phyloP scores from a whole-genome alignment of 2,329 filamentous ascomycete genomes.

The Capronia americana region DNA sequence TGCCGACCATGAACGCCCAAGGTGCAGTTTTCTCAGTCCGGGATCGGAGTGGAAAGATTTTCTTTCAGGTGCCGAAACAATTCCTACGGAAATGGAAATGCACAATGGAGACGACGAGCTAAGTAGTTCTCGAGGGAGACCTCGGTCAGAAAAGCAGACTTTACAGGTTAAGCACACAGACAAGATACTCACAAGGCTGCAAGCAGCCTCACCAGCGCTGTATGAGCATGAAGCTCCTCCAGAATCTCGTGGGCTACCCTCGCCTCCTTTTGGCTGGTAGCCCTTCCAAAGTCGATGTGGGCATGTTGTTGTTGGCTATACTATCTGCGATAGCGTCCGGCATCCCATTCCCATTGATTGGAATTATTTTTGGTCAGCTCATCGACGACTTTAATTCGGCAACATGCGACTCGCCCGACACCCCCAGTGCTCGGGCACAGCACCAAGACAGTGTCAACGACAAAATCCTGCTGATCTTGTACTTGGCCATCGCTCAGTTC shows the following conservation, averaged over 20 bases:
- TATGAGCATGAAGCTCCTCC: background rate
- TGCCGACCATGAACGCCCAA: background rate
- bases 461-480: slow-evolving; percentile 68
- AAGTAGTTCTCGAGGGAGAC: background rate
- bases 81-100: background rate
- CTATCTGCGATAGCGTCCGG: slow-evolving; percentile 47
- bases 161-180: background rate
- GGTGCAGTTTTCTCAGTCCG: background rate
- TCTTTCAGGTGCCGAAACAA: background rate
- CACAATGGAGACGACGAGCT: background rate
- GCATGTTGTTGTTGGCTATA: slow-evolving; percentile 38
- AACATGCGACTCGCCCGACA: slow-evolving; percentile 22
- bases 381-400: slow-evolving; percentile 47
- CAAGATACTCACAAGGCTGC: background rate
- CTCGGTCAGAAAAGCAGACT: background rate
- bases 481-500: slow-evolving; percentile 69
- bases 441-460: slow-evolving; percentile 56
- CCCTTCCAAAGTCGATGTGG: slow-evolving; percentile 45
- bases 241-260: slow-evolving; percentile 44
- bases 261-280: slow-evolving; percentile 48
- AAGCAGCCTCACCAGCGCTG: background rate
- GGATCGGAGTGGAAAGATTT: background rate
- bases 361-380: slow-evolving; percentile 50
- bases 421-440: background rate
- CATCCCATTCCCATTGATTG: slow-evolving; percentile 49